Evolutionary conservation across 768 basidiomycete genomes (phyloP), one percentile per base, ranked within the genome.

Genomic region (Paxillus ammoniavirescens): DNA sequence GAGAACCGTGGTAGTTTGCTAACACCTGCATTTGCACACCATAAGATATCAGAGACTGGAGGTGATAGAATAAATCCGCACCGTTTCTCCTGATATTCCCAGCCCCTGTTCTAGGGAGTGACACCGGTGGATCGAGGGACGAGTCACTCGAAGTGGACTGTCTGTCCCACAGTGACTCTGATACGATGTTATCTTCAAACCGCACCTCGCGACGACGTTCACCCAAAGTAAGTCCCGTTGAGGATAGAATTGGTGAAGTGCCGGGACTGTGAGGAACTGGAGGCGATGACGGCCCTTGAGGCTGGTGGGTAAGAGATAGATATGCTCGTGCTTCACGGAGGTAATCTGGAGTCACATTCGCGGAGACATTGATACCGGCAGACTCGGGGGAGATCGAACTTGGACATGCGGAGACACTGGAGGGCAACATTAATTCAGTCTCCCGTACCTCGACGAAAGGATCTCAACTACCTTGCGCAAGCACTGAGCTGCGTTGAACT

Each of bases 361-460:
- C 67, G 26, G 67, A 65, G 23, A 66, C 36, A 41, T 60, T 62
- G 28, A 72, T 68, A 8, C 62, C 68, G 1, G 70, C 70, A 0
- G 68, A 70, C 50, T 70, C 70, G 6, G 68, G 68, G 7, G 68
- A 72, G 41, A 71, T 66, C 10, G 68, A 66, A 17, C 68, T 70
- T 2, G 65, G 66, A 28, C 51, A 66, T 17, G 42, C 59, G n/a
- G 59, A 67, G 42, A 58, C 53, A 43, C 68, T 69, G 55, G 8
- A 30, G 50, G 28, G 41, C 21, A 14, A 17, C 3, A 18, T 63
- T 8, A 67, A 28, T 21, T 43, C 41, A 8, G 44, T 14, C 15
- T 42, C 40, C 5, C 47, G 15, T 33, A 12, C 31, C 14, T 30
- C 15, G n/a, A 52, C 15, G 8, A n/a, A 43, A 48, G 36, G 17